Evolutionary conservation across 768 basidiomycete genomes (phyloP), one percentile per base, ranked within the genome.

Genomic region (Phlebiopsis gigantea): DNA sequence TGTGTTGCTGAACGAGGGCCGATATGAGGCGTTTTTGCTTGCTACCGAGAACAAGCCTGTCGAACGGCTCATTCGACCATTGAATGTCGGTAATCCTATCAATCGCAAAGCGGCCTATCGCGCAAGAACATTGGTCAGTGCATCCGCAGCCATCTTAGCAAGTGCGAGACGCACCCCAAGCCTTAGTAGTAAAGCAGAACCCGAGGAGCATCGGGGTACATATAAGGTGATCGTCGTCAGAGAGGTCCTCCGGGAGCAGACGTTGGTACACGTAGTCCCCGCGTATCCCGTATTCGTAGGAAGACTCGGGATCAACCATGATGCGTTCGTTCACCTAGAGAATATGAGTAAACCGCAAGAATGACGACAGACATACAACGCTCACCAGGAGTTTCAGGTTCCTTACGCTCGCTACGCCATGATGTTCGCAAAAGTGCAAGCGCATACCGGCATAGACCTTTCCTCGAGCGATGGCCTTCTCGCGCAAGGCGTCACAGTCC

Each of bases 51-150:
- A 73, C 73, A 17, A 76, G 65, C 0, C 60, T 62, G 2, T 66
- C 56, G 61, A 72, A 76, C 3, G 73, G 68, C 10, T 68, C 68
- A 25, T 70, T 68, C 22, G 66, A 67, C 72, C 74, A 75, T 10
- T 49, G 47, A 22, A 75, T 62, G 21, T 65, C 60, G 0, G 47
- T 19, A 19, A 73, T 46, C 2, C 66, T 62, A 29, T 66, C 66
- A 12, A 74, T 59, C 2, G 69, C 67, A 41, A 72, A 68, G 1
- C 60, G 70, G 31, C 68, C 71, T 70, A 52, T 28, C 19, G 21
- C 26, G 8, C 6, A 19, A 24, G 22, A 25, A 55, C 39, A 44
- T 39, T 17, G 9, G 46, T 56, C 24, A 43, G 30, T 21, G 15
- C 8, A 30, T 45, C 10, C 30, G 46, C 41, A 54, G 6, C 2